Evolutionary conservation across 1,284 basidiomycete genomes (phyloP).

Genomic region (Spongiforma sp.): DNA sequence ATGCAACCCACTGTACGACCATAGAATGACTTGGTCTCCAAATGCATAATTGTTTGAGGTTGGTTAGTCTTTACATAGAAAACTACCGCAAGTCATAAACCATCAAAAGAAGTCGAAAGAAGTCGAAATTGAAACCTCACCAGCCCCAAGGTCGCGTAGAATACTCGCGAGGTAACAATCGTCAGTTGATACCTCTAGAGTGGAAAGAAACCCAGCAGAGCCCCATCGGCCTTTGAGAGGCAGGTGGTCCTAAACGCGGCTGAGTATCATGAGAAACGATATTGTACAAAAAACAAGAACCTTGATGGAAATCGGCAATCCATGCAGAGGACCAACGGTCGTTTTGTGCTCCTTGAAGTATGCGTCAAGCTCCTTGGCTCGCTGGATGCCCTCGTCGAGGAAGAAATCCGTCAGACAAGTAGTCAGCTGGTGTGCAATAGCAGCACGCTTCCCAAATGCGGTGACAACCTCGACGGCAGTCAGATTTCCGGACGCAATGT

Average conservation of each 20-base stretch:
- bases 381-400: constrained; percentile 40
- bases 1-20: constrained; percentile 41
- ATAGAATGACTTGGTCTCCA: constrained; percentile 44
- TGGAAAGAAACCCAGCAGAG: constrained; percentile 45
- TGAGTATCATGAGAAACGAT: background rate
- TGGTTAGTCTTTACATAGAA: constrained; percentile 55
- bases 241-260: constrained; percentile 44
- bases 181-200: constrained; percentile 26
- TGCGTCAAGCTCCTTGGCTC: constrained; percentile 47
- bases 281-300: constrained; percentile 1
- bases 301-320: constrained; percentile 55
- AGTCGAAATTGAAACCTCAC: constrained; percentile 18
- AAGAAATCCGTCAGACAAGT: constrained; percentile 36
- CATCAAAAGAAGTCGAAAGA: background rate
- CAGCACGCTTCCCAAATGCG: constrained; percentile 38
- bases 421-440: constrained; percentile 35
- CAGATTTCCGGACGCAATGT: constrained; percentile 24
- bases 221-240: constrained; percentile 44
- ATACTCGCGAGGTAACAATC: constrained; percentile 30
- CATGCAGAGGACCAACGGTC: constrained; percentile 52
- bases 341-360: constrained; percentile 40
- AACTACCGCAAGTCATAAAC: constrained; percentile 31
- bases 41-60: constrained; percentile 46
- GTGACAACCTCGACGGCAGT: constrained; percentile 32
- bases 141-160: constrained; percentile 40